These are phyloP conservation scores for Luffa aegyptiaca DNA, from an alignment of 306 rosid species.

Conservation along the genomic window DNA sequence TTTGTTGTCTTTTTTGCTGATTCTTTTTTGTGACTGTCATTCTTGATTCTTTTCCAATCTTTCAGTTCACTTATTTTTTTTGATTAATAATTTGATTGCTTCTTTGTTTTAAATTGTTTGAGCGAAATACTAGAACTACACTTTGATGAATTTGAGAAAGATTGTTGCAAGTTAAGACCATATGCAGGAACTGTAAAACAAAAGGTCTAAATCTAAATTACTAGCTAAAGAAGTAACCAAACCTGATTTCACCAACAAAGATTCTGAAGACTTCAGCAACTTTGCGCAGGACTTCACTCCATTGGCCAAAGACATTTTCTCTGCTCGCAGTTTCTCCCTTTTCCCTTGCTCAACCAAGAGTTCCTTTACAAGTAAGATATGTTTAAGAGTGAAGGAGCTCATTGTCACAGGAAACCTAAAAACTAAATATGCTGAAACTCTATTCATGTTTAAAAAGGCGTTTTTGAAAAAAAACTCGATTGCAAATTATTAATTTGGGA, in stretches of 20 bases:
- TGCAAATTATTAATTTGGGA: background rate
- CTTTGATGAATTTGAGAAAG: background rate
- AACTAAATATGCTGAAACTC: background rate
- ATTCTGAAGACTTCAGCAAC: constrained; percentile 3
- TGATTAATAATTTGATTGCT: background rate
- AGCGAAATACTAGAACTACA: background rate
- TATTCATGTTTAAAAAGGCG: background rate
- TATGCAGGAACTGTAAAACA: background rate
- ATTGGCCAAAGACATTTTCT: constrained; percentile 2
- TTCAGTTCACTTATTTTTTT: background rate
- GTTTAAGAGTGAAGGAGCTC: background rate
- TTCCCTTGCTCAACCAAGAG: background rate
- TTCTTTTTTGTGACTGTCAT: background rate
- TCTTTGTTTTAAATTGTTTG: background rate
- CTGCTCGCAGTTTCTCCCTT: background rate
- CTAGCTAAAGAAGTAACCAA: background rate
- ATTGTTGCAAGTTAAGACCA: background rate
- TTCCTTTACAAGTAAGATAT: background rate
- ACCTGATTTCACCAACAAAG: constrained; percentile 5
- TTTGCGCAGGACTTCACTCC: constrained; percentile 1
- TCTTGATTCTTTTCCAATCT: background rate
- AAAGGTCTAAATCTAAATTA: background rate
- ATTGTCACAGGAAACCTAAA: background rate
- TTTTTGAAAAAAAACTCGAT: background rate
- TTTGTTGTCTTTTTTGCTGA: background rate